These are phyloP conservation scores for Pholiota molesta DNA, from an alignment of 768 basidiomycete species.

Conservation along the genomic window DNA sequence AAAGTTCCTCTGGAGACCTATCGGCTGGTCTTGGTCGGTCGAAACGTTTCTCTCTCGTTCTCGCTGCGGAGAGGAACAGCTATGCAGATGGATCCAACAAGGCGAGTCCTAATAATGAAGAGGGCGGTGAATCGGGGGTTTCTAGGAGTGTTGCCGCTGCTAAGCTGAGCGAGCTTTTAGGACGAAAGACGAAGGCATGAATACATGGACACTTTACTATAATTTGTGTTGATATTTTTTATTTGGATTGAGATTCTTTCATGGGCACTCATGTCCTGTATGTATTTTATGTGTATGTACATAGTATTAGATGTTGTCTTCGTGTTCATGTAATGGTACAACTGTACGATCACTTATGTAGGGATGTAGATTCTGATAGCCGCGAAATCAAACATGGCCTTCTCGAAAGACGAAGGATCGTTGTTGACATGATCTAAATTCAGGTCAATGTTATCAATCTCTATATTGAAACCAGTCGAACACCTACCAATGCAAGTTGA, in stretches of 20 bases:
- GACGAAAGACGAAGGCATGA: slow-evolving; percentile 31
- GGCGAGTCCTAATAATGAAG: slow-evolving; percentile 3
- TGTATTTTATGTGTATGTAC: not conserved
- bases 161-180: slow-evolving; percentile 57
- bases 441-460: not conserved
- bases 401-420: slow-evolving; percentile 62
- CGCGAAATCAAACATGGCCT: slow-evolving; percentile 72
- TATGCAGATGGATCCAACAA: slow-evolving; percentile 18
- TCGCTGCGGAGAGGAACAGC: slow-evolving; percentile 35
- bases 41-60: slow-evolving; percentile 63
- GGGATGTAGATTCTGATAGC: slow-evolving; percentile 44
- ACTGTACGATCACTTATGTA: not conserved
- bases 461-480: not conserved
- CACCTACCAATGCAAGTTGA: slow-evolving; percentile 57
- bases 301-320: not conserved
- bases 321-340: not conserved
- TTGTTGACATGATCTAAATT: slow-evolving; percentile 57
- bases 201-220: not conserved
- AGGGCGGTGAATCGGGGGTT: slow-evolving; percentile 23
- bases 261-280: not conserved
- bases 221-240: not conserved
- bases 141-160: slow-evolving; percentile 53
- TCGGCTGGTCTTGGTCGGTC: slow-evolving; percentile 23
- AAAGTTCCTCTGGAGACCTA: slow-evolving; percentile 14
- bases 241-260: not conserved